phyloP scores from a whole-genome alignment of 345 rosid species.

The Excoecaria agallocha region DNA sequence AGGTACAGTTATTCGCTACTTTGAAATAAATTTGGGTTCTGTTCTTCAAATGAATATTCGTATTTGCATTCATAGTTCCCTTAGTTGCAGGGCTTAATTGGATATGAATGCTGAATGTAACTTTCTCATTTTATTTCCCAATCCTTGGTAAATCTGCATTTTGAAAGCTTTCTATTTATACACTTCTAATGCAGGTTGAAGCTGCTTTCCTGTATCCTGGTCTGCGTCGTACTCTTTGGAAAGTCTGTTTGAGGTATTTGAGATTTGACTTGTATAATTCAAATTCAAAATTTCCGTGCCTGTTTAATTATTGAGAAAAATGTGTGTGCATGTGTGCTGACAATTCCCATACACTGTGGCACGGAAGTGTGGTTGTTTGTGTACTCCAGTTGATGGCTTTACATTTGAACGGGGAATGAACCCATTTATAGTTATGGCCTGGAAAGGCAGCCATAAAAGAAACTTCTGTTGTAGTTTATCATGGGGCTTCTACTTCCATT shows the following conservation, averaged over 20 bases:
- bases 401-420: neutral
- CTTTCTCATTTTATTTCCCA: constrained; percentile 1
- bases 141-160: neutral
- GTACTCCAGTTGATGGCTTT: neutral
- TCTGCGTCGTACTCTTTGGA: constrained; percentile 68
- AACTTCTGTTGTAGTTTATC: neutral
- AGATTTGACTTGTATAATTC: constrained; percentile 2
- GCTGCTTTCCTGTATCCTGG: constrained; percentile 89
- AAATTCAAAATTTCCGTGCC: neutral
- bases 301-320: neutral
- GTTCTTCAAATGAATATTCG: neutral
- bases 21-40: neutral
- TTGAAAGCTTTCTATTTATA: neutral
- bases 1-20: constrained; percentile 39
- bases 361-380: neutral
- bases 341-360: neutral
- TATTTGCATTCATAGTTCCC: neutral
- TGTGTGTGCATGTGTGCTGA: neutral
- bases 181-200: constrained; percentile 55
- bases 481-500: too few relatives aligned
- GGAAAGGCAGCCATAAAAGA: neutral
- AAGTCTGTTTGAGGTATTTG: constrained; percentile 73
- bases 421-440: neutral
- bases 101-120: neutral
- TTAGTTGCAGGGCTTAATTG: neutral